Base-by-base conservation (phyloP, 805 yeast genomes). In the Ogataea pini region DNA sequence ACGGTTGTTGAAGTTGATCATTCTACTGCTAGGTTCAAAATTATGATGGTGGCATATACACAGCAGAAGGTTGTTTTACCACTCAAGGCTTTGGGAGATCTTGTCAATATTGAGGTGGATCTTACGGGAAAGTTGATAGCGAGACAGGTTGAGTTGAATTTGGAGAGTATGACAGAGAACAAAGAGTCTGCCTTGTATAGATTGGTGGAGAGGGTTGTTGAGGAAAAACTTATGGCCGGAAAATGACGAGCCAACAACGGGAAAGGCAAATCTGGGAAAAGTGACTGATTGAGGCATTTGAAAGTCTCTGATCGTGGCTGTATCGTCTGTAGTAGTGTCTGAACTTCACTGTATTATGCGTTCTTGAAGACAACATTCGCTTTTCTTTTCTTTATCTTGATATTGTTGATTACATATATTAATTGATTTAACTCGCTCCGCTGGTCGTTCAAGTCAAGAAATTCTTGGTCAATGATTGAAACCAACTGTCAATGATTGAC, bases 51-150 rank as follows among this genome's bases (percentile, higher is more conserved):
- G 48, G 85, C 88, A 34, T 91, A 91, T 64, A 90, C 98, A 0
- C 98, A 94, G 67, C 77, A 73, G 12, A 83, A 81, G 63, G 97
- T 94, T 18, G 73, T 86, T 2, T 69, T 90, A 68, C 85, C 97
- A 7, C 57, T 62, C 48, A 91, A 89, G 62, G 54, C 65, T 8
- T 59, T 79, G 3, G 91, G 89, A 1, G 85, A 77, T 33, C 56
- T 62, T 14, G 95, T 94, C 22, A 94, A 94, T 60, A 82, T 94
- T 42, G 99, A 94, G 69, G 99, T 94, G 27, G 99, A 94, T 67
- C 73, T 92, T 44, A 86, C 92, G 33, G 99, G 98, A 16, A 94
- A 94, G 70, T 76, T 90, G 50, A 81, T 92, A 48, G 97, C 89
- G 62, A 83, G 89, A 66, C 98, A 92, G 69, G 85, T 94, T 46